Evolutionary conservation across 371 early-diverging fungal species (phyloP).

Genomic region (Mortierella sp.): DNA sequence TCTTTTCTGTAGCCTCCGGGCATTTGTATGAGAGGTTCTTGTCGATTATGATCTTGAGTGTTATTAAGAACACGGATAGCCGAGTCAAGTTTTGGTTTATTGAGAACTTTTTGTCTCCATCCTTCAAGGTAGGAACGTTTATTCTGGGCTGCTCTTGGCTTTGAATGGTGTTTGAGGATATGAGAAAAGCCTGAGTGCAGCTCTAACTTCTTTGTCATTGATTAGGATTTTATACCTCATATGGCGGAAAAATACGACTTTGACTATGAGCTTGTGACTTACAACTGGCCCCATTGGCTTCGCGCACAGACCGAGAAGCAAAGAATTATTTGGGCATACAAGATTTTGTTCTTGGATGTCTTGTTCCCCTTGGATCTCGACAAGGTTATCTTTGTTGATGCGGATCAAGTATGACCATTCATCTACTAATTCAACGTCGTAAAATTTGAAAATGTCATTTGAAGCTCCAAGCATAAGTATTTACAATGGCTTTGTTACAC

Average conservation of each 20-base stretch:
- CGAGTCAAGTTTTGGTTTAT: constrained; percentile 98
- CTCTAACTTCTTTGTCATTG: constrained; percentile 4
- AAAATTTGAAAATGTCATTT: background rate
- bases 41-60: constrained; percentile 96
- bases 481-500: background rate
- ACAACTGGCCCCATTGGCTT: constrained; percentile 98
- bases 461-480: background rate
- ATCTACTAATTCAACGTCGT: background rate
- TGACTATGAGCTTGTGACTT: constrained; percentile 93
- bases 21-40: constrained; percentile 97
- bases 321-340: constrained; percentile 98
- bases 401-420: constrained; percentile 82
- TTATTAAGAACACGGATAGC: constrained; percentile 86
- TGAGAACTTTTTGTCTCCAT: constrained; percentile 95
- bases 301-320: constrained; percentile 93
- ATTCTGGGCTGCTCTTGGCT: background rate
- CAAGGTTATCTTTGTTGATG: constrained; percentile 97
- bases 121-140: constrained; percentile 77
- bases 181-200: background rate
- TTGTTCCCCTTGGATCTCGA: constrained; percentile 94
- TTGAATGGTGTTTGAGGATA: background rate
- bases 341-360: constrained; percentile 97
- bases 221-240: constrained; percentile 87
- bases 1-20: constrained; percentile 97
- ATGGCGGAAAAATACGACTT: constrained; percentile 87